These are phyloP conservation scores for Gossypium herbaceum DNA, from an alignment of 345 rosid species.

Conservation along the genomic window DNA sequence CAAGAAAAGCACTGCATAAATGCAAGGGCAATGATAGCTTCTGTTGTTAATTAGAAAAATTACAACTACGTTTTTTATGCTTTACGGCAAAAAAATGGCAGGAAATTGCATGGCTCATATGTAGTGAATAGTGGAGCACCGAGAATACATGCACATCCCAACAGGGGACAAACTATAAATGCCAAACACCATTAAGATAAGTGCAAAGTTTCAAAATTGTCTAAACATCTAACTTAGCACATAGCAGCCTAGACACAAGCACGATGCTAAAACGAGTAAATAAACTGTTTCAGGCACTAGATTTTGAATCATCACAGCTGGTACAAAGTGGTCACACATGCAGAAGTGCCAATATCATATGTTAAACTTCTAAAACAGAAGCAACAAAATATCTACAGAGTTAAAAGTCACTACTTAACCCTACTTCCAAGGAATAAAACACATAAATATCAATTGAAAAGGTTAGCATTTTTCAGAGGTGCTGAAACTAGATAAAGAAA, in stretches of 20 bases:
- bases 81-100: not conserved
- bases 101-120: not conserved
- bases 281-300: not conserved
- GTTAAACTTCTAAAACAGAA: slow-evolving; percentile 7
- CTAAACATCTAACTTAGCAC: not conserved
- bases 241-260: not conserved
- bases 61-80: not conserved
- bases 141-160: not conserved
- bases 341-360: not conserved
- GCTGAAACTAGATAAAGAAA: slow-evolving; percentile 11
- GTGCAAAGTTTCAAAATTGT: not conserved
- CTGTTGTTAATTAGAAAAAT: too few species aligned
- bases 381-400: slow-evolving; percentile 25
- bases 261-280: not conserved
- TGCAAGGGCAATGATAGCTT: too few species aligned
- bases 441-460: slow-evolving; percentile 1
- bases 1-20: too few species aligned
- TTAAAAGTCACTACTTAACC: slow-evolving; percentile 1
- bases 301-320: not conserved
- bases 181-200: not conserved
- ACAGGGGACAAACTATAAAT: too few species aligned
- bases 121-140: not conserved
- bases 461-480: not conserved
- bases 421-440: slow-evolving; percentile 16
- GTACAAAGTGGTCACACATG: not conserved